These are phyloP conservation scores for Verbascum thapsus DNA, from an alignment of 257 asterid species.

Conservation along the genomic window DNA sequence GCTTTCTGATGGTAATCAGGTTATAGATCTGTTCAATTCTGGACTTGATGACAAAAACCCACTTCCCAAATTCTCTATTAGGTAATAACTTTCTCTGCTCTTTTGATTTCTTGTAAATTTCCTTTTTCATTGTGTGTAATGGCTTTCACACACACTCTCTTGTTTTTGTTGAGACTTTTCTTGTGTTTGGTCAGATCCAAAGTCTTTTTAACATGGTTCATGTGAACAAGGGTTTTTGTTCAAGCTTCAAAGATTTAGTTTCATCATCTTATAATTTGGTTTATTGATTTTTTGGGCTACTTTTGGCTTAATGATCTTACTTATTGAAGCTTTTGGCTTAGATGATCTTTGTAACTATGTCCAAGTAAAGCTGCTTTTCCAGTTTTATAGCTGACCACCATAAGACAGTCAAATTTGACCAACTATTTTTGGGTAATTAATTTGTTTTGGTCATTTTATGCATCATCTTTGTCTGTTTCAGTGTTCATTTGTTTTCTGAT, in stretches of 20 bases:
- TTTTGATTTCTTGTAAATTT: neutral
- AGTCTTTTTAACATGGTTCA: slow-evolving; percentile 16
- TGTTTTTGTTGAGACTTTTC: slow-evolving; percentile 30
- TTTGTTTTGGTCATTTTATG: slow-evolving; percentile 54
- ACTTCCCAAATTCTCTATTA: slow-evolving; percentile 53
- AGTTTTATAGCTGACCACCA: slow-evolving; percentile 20
- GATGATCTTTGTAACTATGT: slow-evolving; percentile 22
- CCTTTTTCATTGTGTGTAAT: neutral
- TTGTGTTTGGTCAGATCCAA: slow-evolving; percentile 43
- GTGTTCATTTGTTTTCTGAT: neutral
- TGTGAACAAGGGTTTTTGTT: slow-evolving; percentile 9
- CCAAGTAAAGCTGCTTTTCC: slow-evolving; percentile 26
- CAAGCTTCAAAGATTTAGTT: neutral
- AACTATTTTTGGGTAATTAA: slow-evolving; percentile 26
- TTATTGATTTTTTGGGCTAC: slow-evolving; percentile 22
- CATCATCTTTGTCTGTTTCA: slow-evolving; percentile 18
- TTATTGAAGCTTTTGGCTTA: slow-evolving; percentile 32
- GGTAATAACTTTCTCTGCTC: slow-evolving; percentile 34
- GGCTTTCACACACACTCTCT: slow-evolving; percentile 5
- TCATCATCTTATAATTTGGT: neutral
- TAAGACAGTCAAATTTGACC: slow-evolving; percentile 34
- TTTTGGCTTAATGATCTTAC: slow-evolving; percentile 29
- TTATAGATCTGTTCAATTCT: slow-evolving; percentile 52
- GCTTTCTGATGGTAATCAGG: too few species aligned
- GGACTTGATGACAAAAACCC: slow-evolving; percentile 44